phyloP scores from a whole-genome alignment of 306 rosid genomes.

The Ormosia emarginata region DNA sequence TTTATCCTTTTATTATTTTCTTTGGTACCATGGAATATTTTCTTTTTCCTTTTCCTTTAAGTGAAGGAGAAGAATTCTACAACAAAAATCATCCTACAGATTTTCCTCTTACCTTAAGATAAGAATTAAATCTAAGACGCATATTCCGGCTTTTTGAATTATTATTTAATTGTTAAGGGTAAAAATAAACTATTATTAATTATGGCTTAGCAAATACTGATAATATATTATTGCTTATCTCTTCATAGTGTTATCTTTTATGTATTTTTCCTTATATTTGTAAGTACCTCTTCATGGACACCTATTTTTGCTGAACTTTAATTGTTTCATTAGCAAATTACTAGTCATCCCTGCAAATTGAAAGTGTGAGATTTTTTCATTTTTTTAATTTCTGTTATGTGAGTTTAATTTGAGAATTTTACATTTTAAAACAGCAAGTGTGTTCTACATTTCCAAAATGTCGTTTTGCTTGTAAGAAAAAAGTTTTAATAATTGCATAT shows the following conservation, averaged over 20 bases:
- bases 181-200: background rate
- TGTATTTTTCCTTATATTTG: background rate
- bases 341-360: background rate
- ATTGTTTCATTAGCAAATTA: background rate
- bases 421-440: background rate
- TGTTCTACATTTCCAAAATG: background rate
- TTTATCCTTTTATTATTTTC: background rate
- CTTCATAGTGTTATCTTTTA: no score
- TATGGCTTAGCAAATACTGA: background rate
- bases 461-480: background rate
- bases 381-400: background rate
- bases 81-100: background rate
- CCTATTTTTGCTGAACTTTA: background rate
- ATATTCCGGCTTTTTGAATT: background rate
- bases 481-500: background rate
- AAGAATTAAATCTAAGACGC: background rate
- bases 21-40: background rate
- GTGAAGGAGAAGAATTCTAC: background rate
- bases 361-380: no score
- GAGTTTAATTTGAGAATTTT: background rate
- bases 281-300: background rate
- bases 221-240: background rate
- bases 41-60: background rate
- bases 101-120: background rate
- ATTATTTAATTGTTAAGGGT: background rate